Base-by-base conservation (phyloP, 176 grass and related monocot genomes). In the Stipa capillata region DNA sequence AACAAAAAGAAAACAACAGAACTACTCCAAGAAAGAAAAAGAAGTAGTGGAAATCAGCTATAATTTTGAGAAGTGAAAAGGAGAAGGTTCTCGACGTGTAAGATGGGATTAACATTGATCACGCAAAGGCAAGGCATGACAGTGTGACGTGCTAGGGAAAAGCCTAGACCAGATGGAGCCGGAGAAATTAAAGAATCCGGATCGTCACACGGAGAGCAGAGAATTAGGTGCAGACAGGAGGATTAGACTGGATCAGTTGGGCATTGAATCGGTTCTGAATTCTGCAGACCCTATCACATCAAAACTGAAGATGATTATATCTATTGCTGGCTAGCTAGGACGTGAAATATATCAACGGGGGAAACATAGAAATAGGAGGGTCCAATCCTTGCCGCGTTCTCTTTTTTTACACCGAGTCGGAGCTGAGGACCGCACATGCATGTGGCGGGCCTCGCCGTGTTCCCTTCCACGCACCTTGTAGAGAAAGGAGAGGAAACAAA, bases 131-230 rank as follows among this genome's bases (percentile, higher is more conserved):
- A n/a, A 15, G 57, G 32, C 69, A 83, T 53, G 69, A 33, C 69
- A 53, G 80, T 32, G 11, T 5, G 80, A 24, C 69, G 69, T 65
- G 80, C 45, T 41, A 8, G 57, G 35, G 24, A 63, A 63, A 64
- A 43, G 83, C 33, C 43, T 42, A 62, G 83, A 79, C 75, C 66
- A n/a, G 54, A 79, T 63, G 75, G 55, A 85, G 33, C 40, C 64
- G 32, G n/a, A 6, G 33, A 10, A 71, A 65, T 25, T 64, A 79
- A 72, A n/a, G n/a, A n/a, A 78, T 4, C 8, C 51, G 17, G 52
- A 61, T 28, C 2, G 67, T 31, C 43, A 8, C 40, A 72, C 65
- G 53, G 17, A 37, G 66, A 44, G 4, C 4, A 41, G 36, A 47
- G n/a, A n/a, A 8, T 59, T 31, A n/a, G 23, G 16, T 47, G 60